A percentile compares a stretch with the other conserved stretches of the same genome.
Evolutionary conservation across 345 rosid species (phyloP).

Genomic region (Triadica sebifera): DNA sequence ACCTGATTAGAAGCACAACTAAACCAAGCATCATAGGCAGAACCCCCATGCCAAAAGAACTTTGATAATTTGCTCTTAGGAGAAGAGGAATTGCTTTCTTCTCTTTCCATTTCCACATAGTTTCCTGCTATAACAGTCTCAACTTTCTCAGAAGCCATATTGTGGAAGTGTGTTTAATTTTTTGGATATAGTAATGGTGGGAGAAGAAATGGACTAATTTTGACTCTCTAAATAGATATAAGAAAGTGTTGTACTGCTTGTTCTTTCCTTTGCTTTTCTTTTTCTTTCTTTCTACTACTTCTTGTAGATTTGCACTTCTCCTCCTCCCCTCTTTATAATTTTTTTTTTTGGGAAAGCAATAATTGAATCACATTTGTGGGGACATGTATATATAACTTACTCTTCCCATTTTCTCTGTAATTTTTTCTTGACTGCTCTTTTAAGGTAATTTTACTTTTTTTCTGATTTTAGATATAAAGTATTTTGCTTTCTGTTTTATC

Average conservation of each 20-base stretch:
- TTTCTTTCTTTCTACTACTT: not conserved
- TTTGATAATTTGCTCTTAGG: slow-evolving; percentile 54
- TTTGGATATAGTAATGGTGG: not conserved
- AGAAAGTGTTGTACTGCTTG: slow-evolving; percentile 16
- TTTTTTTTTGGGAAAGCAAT: slow-evolving; percentile 41
- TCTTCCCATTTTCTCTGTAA: too few relatives aligned
- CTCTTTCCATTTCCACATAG: slow-evolving; percentile 88
- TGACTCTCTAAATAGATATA: slow-evolving; percentile 60
- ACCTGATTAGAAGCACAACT: slow-evolving; percentile 98
- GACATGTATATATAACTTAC: slow-evolving; percentile 26
- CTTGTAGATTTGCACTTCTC: not conserved
- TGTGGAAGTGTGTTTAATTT: slow-evolving; percentile 4
- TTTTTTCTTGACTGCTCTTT: too few relatives aligned
- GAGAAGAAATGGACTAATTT: slow-evolving; percentile 28
- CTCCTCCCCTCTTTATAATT: too few relatives aligned
- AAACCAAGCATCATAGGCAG: slow-evolving; percentile 97
- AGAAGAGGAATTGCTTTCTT: slow-evolving; percentile 45
- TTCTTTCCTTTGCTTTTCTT: not conserved
- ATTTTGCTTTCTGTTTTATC: too few relatives aligned
- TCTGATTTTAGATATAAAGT: too few relatives aligned
- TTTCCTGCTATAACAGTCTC: slow-evolving; percentile 91
- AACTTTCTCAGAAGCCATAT: slow-evolving; percentile 94
- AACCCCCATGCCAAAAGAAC: slow-evolving; percentile 91
- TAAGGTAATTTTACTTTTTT: too few relatives aligned
- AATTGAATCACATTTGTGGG: slow-evolving; percentile 54